Base-by-base conservation (phyloP, 768 basidiomycete species). In the Tulasnella sp. region DNA sequence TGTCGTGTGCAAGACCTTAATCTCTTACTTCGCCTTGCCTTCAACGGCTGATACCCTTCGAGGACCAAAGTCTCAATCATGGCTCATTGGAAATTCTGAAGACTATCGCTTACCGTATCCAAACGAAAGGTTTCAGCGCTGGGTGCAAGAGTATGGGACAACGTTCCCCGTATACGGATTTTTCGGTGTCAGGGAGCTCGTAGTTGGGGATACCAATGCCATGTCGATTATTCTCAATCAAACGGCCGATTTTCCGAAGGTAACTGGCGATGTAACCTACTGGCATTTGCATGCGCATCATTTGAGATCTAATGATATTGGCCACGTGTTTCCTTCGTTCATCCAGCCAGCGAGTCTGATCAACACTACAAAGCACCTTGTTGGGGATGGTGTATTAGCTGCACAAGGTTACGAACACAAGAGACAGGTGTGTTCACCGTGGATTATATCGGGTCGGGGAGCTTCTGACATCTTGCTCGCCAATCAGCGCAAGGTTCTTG, bases 331-430 rank as follows among this genome's bases (percentile, higher is more conserved):
- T n/a, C n/a, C n/a, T n/a, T n/a, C n/a, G n/a, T n/a, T n/a, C n/a
- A n/a, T n/a, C n/a, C n/a, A n/a, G n/a, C n/a, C n/a, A 15, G 30
- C 19, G 19, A 50, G 45, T 23, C 44, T 27, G 30, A 26, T 49
- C 10, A 38, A n/a, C 1, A 23, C 24, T 13, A 58, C 32, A 15
- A n/a, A n/a, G n/a, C n/a, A n/a, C n/a, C n/a, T n/a, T n/a, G 32
- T 45, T 13, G 56, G 56, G 9, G 26, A 24, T 9, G 56, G 56
- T 27, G 19, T 58, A 19, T 17, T 58, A 9, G 56, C 49, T 2
- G 58, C 41, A 29, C 45, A 59, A 27, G 58, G 58, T 32, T 34
- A 54, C 41, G 51, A 43, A 11, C 59, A 60, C 44, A 60, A 60
- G 27, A 50, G 50, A 34, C 59, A 60, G 59, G 59, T 60, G 1